phyloP scores from a whole-genome alignment of 768 basidiomycete genomes.

The Agaricus blazei region DNA sequence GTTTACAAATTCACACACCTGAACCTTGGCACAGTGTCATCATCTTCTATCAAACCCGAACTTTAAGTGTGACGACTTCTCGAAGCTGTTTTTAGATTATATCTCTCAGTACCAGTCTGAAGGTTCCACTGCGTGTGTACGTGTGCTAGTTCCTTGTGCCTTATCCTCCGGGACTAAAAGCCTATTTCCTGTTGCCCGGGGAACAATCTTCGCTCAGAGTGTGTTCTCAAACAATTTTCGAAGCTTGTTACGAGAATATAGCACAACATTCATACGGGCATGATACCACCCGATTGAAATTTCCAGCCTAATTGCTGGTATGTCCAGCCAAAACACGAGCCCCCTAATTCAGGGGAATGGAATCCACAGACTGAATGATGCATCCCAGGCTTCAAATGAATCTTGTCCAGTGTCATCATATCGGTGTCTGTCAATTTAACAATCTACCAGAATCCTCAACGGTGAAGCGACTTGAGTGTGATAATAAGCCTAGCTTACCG shows the following conservation, averaged over 20 bases:
- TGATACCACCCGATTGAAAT: conserved; percentile 23
- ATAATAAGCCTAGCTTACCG: conserved; percentile 17
- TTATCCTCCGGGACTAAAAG: too few species aligned
- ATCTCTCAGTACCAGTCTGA: too few species aligned
- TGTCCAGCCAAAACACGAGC: conserved; percentile 31
- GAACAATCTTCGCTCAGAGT: background rate
- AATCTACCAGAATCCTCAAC: conserved; percentile 19
- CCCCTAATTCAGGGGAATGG: conserved; percentile 22
- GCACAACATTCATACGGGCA: conserved; percentile 1
- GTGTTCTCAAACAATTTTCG: background rate
- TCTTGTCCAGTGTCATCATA: conserved; percentile 28
- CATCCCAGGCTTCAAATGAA: conserved; percentile 35
- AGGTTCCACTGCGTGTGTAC: too few species aligned
- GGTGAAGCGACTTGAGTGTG: background rate
- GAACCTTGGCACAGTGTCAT: background rate
- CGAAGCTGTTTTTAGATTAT: background rate
- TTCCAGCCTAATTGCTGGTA: conserved; percentile 32
- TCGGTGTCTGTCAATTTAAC: conserved; percentile 28
- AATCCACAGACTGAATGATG: conserved; percentile 30
- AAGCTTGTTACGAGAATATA: background rate
- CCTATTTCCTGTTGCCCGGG: background rate
- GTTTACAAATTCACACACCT: conserved; percentile 1
- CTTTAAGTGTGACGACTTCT: background rate
- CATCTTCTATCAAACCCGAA: background rate
- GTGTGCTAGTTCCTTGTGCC: too few species aligned